Conservation (phyloP, 208 protist species). For the Trypanosoma grayi region DNA sequence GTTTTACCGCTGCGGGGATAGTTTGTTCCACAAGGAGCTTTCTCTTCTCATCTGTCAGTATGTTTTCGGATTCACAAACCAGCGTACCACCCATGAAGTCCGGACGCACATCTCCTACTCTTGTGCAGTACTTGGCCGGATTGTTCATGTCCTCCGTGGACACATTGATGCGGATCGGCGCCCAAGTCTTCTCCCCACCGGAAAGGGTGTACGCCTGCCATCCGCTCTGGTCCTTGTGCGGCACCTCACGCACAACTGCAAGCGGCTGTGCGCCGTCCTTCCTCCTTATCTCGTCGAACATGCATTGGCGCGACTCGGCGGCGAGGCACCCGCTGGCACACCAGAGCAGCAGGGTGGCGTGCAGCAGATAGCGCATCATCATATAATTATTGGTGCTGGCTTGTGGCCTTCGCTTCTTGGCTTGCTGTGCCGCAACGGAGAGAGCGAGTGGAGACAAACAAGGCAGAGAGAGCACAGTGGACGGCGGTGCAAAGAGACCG, state of each 20-base stretch:
- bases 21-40: conserved; percentile 21
- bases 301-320: neutral
- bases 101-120: conserved; percentile 10
- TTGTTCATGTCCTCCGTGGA: conserved; percentile 29
- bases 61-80: conserved; percentile 20
- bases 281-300: neutral
- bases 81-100: conserved; percentile 20
- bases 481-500: no score
- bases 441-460: no score
- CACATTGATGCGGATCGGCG: conserved; percentile 1
- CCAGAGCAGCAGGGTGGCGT: neutral
- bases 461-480: no score
- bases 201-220: conserved; percentile 6
- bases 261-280: neutral
- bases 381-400: neutral
- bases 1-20: conserved; percentile 33
- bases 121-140: conserved; percentile 33
- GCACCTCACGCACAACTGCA: conserved; percentile 3
- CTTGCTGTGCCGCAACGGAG: no score
- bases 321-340: neutral
- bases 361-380: neutral
- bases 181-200: neutral
- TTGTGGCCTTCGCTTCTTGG: neutral
- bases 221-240: neutral
- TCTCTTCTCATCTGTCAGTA: conserved; percentile 43